Base-by-base conservation (phyloP, 257 asterid genomes). In the Nicotiana benthamiana region DNA sequence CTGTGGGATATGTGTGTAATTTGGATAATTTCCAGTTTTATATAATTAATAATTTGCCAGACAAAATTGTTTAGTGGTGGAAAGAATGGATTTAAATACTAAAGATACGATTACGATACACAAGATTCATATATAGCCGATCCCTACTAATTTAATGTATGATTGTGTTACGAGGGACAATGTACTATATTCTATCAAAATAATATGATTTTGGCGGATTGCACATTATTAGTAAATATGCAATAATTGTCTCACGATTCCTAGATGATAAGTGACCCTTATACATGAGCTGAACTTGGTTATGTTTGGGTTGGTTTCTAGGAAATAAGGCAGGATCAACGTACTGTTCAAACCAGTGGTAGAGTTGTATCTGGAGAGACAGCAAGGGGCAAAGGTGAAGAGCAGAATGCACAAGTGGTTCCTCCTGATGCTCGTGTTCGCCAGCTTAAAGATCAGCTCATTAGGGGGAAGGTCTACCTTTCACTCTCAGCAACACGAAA, bases 371-470 rank as follows among this genome's bases (percentile, higher is more conserved):
- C 83, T 5, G 82, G 88, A 85, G 90, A 82, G 79, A 87, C 86
- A 68, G 82, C 79, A 78, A 84, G 83, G 77, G 70, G 78, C 82
- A 83, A 80, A 80, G 68, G 46, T 53, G 88, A 80, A 80, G 90
- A 79, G 80, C 93, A 75, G 83, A 87, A 62, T 27, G 90, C 86
- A 32, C 91, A 83, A 83, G 28, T 75, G n/a, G 81, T 61, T 56
- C 66, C 84, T 43, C 88, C 86, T 4, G 97, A 95, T 87, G 87
- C 88, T 75, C 91, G 83, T 53, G 86, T 93, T 79, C 91, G 90
- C 66, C 95, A 89, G 86, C 92, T 95, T 53, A 93, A 91, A 86
- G 98, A 95, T 83, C 98, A 88, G 77, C 92, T 95, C 61, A 85
- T 95, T 79, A 86, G 83, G 77, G 98, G 85, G 75, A 90, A 78